Evolutionary conservation across 106 monocot species (phyloP).

Genomic region (Platanthera zijinensis): DNA sequence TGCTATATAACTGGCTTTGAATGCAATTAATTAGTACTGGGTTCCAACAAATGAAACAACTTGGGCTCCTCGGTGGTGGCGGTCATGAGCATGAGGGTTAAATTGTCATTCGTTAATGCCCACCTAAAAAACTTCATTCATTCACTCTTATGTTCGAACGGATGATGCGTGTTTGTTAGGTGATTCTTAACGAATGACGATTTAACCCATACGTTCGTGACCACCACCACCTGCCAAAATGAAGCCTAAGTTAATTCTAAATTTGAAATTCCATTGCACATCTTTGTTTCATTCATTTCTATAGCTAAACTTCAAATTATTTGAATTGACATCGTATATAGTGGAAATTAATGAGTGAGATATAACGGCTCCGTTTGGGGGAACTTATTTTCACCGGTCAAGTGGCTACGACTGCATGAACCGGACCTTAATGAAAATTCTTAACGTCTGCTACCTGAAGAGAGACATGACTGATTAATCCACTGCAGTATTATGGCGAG

Average conservation of each 20-base stretch:
- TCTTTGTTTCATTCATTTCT: background rate
- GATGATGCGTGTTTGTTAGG: too few relatives aligned
- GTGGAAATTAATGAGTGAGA: background rate
- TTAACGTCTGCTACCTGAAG: conserved; percentile 88
- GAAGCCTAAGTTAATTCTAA: background rate
- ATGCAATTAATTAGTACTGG: background rate
- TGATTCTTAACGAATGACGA: too few relatives aligned
- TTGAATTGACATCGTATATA: background rate
- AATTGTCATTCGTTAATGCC: too few relatives aligned
- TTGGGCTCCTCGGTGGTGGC: background rate
- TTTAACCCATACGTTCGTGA: too few relatives aligned
- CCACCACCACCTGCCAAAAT: too few relatives aligned
- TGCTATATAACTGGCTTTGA: background rate
- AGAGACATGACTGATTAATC: conserved; percentile 37
- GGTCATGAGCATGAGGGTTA: too few relatives aligned
- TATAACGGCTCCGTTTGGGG: conserved; percentile 64
- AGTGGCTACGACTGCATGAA: conserved; percentile 67
- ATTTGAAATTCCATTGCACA: background rate
- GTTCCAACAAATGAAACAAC: background rate
- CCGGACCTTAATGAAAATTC: conserved; percentile 64
- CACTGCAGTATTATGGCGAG: conserved; percentile 30
- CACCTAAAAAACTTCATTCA: too few relatives aligned
- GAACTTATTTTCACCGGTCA: background rate
- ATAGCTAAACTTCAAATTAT: background rate
- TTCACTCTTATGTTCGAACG: too few relatives aligned